Evolutionary conservation across 2,329 filamentous ascomycete species (phyloP).

Genomic region (Claviceps maximensis): DNA sequence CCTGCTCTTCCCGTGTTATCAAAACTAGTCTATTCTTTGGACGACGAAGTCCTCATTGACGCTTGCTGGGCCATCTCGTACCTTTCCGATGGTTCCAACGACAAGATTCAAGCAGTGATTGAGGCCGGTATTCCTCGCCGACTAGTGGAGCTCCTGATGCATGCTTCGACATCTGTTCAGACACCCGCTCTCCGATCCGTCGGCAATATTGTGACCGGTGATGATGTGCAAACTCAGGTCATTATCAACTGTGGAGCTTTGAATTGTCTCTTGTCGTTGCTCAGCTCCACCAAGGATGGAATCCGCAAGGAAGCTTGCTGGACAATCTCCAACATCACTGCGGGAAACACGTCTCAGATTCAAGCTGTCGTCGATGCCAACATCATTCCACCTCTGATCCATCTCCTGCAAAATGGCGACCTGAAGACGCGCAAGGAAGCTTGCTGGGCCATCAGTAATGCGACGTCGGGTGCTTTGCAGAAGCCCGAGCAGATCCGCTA

Average conservation of each 20-base stretch:
- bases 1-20: conserved; percentile 88
- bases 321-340: conserved; percentile 99
- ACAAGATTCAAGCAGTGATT: conserved; percentile 98
- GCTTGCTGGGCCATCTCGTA: conserved; percentile 99
- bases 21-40: conserved; percentile 95
- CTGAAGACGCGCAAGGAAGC: conserved; percentile 99
- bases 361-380: conserved; percentile 93
- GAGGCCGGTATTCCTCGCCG: conserved; percentile 95
- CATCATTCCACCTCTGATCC: conserved; percentile 91
- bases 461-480: conserved; percentile 91
- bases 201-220: conserved; percentile 96
- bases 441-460: conserved; percentile 99
- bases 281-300: conserved; percentile 95
- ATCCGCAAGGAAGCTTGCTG: conserved; percentile 99
- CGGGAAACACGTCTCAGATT: conserved; percentile 94
- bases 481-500: conserved; percentile 98
- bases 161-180: conserved; percentile 95
- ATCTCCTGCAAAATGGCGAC: conserved; percentile 90
- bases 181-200: conserved; percentile 94
- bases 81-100: conserved; percentile 92
- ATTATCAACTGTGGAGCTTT: conserved; percentile 98
- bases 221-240: conserved; percentile 97
- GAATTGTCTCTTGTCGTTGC: conserved; percentile 77
- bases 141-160: conserved; percentile 93
- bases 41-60: conserved; percentile 96